A percentile compares a stretch with the other conserved stretches of the same genome.
These are phyloP conservation scores for Leptodermis oblonga DNA, from an alignment of 257 asterid species.

Conservation along the genomic window DNA sequence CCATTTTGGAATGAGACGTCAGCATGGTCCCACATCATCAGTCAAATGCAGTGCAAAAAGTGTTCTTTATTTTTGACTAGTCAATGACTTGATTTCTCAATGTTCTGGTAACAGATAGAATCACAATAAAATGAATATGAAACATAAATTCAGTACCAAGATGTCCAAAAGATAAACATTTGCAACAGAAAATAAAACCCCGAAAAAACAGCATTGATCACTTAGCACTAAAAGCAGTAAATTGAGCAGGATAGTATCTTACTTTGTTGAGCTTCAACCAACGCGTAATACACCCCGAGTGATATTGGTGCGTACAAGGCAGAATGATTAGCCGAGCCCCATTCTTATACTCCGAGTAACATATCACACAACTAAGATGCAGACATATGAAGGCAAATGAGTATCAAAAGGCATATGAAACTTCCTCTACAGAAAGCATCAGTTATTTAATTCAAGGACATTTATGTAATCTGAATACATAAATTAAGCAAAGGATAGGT, in stretches of 20 bases:
- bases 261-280: conserved; percentile 82
- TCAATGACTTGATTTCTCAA: not conserved
- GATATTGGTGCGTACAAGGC: conserved; percentile 90
- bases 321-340: conserved; percentile 57
- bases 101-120: not conserved
- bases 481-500: not conserved
- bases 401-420: not conserved
- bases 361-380: conserved; percentile 73
- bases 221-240: not conserved
- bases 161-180: not conserved
- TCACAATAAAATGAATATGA: not conserved
- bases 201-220: conserved; percentile 1
- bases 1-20: not conserved
- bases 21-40: not conserved
- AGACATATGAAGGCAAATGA: conserved; percentile 11
- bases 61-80: not conserved
- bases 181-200: not conserved
- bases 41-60: not conserved
- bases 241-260: conserved; percentile 4
- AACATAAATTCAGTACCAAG: not conserved
- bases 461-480: not conserved
- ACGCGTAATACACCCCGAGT: conserved; percentile 59
- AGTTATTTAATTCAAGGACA: not conserved
- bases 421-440: not conserved
- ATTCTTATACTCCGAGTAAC: conserved; percentile 53